Conservation (phyloP, 2,329 filamentous ascomycete genomes). For the Epicoccum nigrum region DNA sequence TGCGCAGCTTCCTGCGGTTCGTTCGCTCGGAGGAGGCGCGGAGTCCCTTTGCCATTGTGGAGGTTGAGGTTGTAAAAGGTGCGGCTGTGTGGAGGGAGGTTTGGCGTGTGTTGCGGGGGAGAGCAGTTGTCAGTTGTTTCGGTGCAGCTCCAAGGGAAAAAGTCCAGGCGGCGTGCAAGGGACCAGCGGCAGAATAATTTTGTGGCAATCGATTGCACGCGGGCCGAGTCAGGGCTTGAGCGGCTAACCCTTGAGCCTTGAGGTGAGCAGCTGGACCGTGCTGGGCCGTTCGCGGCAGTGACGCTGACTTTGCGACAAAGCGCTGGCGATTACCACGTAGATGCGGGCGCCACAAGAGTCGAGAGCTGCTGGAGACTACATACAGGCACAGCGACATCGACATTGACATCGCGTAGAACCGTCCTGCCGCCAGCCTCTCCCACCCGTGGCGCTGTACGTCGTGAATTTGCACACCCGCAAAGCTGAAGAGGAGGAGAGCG, state of each 20-base stretch:
- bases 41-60: conserved; percentile 82
- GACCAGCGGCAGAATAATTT: conserved; percentile 20
- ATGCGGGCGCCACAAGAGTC: conserved; percentile 32
- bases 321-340: conserved; percentile 22
- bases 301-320: conserved; percentile 34
- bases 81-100: conserved; percentile 18
- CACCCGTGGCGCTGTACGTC: background rate
- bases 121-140: background rate
- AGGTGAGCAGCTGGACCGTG: too few relatives aligned
- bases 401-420: too few relatives aligned
- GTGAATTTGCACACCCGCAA: background rate
- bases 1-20: conserved; percentile 82
- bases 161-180: conserved; percentile 1
- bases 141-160: conserved; percentile 13
- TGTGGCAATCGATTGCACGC: conserved; percentile 26
- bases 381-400: conserved; percentile 25
- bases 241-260: too few relatives aligned
- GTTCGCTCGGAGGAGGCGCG: conserved; percentile 79
- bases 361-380: conserved; percentile 32
- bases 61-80: too few relatives aligned
- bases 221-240: conserved; percentile 23
- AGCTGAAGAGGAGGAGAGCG: conserved; percentile 26
- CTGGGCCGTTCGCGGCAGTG: conserved; percentile 23
- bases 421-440: too few relatives aligned
- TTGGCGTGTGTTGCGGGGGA: background rate